Evolutionary conservation across 2,329 filamentous ascomycete species (phyloP).

Genomic region (Fusarium udum): DNA sequence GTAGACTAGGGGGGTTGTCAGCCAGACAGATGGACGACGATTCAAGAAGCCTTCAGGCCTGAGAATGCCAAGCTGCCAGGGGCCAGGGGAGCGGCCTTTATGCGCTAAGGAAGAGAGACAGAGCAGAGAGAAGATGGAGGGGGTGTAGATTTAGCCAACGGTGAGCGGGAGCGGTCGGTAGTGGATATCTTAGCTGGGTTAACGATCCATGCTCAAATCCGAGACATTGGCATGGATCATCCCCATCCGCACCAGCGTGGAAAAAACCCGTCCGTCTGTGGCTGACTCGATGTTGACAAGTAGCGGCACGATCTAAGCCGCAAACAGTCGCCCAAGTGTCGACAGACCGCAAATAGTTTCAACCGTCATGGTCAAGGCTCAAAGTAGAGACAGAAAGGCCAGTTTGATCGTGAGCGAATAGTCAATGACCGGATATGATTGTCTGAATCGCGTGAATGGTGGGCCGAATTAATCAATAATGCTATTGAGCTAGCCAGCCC

Average conservation of each 20-base stretch:
- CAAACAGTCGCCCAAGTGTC: conserved; percentile 23
- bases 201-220: conserved; percentile 23
- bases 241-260: conserved; percentile 11
- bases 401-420: not conserved
- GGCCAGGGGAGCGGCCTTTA: not conserved
- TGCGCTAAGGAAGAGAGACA: not conserved
- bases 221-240: conserved; percentile 34
- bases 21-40: not conserved
- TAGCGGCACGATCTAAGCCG: conserved; percentile 27
- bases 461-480: not conserved
- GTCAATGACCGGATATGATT: not conserved
- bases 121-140: not conserved
- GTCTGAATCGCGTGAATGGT: conserved; percentile 23
- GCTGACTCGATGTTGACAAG: conserved; percentile 29
- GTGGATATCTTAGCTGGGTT: conserved; percentile 23
- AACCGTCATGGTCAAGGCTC: conserved; percentile 19
- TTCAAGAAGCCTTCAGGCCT: not conserved
- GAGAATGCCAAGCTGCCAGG: not conserved
- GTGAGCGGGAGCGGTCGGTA: conserved; percentile 35
- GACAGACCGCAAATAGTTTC: conserved; percentile 23
- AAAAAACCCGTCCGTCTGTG: conserved; percentile 24
- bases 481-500: not conserved
- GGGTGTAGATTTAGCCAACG: conserved; percentile 32
- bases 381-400: not conserved
- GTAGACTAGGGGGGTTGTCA: not conserved